A percentile compares a stretch with the other conserved stretches of the same genome.
phyloP scores from a whole-genome alignment of 495 filamentous ascomycete genomes.

The Podospora pseudoanserina region DNA sequence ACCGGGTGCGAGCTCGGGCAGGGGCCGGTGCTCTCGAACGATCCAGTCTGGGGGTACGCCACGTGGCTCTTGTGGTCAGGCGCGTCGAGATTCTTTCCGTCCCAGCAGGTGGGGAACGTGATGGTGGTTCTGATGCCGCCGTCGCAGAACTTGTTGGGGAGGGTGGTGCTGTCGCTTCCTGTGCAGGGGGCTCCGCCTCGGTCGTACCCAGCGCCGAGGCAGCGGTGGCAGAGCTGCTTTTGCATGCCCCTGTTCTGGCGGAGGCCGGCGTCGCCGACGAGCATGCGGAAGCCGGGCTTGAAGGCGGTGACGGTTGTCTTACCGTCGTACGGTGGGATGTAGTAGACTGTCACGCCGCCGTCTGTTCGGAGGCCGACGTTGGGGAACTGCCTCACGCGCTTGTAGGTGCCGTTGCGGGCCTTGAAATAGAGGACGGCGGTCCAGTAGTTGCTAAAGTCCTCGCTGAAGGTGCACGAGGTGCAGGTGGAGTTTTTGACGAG shows the following conservation, averaged over 20 bases:
- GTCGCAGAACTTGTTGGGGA: constrained; percentile 38
- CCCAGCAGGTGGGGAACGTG: constrained; percentile 51
- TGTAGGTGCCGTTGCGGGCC: constrained; percentile 43
- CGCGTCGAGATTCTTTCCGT: constrained; percentile 38
- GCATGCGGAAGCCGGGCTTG: constrained; percentile 42
- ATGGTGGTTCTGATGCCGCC: constrained; percentile 47
- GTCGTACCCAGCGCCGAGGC: constrained; percentile 37
- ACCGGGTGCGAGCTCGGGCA: constrained; percentile 60
- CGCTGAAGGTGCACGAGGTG: constrained; percentile 40
- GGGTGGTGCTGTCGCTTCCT: constrained; percentile 40
- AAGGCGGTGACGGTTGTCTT: constrained; percentile 45
- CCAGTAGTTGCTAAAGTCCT: constrained; percentile 49
- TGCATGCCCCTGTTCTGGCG: constrained; percentile 28
- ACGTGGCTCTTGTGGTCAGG: constrained; percentile 51
- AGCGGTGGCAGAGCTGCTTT: constrained; percentile 44
- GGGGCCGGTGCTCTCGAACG: constrained; percentile 45
- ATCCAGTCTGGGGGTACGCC: constrained; percentile 48
- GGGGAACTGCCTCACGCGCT: constrained; percentile 42
- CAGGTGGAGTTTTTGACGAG: constrained; percentile 37
- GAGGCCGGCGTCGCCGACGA: constrained; percentile 36
- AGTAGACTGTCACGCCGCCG: constrained; percentile 48
- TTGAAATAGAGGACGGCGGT: constrained; percentile 44
- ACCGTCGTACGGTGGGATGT: constrained; percentile 46
- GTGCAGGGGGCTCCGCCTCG: constrained; percentile 48
- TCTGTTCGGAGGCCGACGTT: constrained; percentile 40